Base-by-base conservation (phyloP, 2,329 filamentous ascomycete genomes). In the Trichocomaceae sp. region DNA sequence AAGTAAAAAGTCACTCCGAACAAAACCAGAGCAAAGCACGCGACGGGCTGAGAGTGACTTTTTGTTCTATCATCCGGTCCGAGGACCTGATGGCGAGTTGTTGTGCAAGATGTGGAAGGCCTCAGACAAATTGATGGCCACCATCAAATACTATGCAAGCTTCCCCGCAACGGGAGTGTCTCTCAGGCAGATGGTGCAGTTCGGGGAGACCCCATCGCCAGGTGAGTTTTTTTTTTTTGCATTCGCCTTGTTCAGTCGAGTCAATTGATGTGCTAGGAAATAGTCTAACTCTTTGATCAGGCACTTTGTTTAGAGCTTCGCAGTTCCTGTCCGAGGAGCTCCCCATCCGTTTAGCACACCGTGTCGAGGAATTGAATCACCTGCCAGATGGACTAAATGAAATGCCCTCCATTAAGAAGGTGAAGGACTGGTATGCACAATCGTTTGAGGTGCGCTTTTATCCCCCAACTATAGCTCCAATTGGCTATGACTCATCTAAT, bases 301-400 rank as follows among this genome's bases (percentile, higher is more conserved):
- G 92, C 62, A 99, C 93, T 52, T 80, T 99, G 55, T 99, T 97
- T 77, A 88, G 92, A 70, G 93, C 93, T 51, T 97, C 93, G 23
- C 93, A 97, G 77, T 99, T 99, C 75, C 85, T 99, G 56, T 93
- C 92, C 66, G 93, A 99, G 78, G 93, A 99, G 78, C 84, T 99
- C 22, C 93, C 93, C 62, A 99, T 99, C 66, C 88, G 93, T 52
- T 80, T 99, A 58, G 93, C 93, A 64, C 93, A 99, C 75, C 88
- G 93, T 60, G 93, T 99, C 57, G 88, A 96, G 73, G 93, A 99
- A 76, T 83, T 99, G 56, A 85, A 87, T 59, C 88, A 90, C 66
- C 79, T 99, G 2, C 93, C 93, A 35, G 93, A 99, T 80, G 93
- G 93, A 54, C 82, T 99, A 59, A 96, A 90, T 70, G 91, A 97